Base-by-base conservation (phyloP, 306 rosid species). In the Vigna radiata region DNA sequence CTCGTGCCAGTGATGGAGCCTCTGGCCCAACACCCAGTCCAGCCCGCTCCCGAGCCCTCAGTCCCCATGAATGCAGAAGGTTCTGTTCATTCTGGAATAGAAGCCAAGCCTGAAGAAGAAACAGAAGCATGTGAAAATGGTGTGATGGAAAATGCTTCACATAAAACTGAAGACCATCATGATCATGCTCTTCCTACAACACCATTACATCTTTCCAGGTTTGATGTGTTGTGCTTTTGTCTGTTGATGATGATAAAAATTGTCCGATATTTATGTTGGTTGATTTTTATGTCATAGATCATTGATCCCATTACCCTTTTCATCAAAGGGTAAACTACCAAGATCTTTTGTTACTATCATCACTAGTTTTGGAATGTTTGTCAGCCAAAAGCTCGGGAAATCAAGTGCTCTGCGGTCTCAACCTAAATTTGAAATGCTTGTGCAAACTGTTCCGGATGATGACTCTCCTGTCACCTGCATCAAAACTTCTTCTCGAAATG, bases 401-500 rank as follows among this genome's bases (percentile, higher is more conserved):
- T 87, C 90, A 17, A 89, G 64, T 52, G 79, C 84, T 60, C 82
- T 83, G 12, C 72, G 49, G 58, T 72, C 91, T 23, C 88, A 86
- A 60, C 72, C 87, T 7, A 88, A 82, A 60, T 72, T 83, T 7
- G 96, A 82, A 79, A 87, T 86, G 58, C 77, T 79, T 16, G 44
- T 52, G 52, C 84, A 81, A 77, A 68, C 83, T 14, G 84, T 76
- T 53, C 58, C 75, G 3, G 94, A 91, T 23, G 94, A 88, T 47
- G 33, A 83, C 73, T 84, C 96, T 72, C 86, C 95, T 5, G 71
- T 47, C 49, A 72, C 89, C 5, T 89, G 90, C 33, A 55, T 93
- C 67, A 90, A 89, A 83, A 89, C 91, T 29, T 81, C 86, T 76
- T 92, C 98, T 81, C 95, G 95, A 3, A 93, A 91, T 80, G 84